These are phyloP conservation scores for Trichosanthes truncata DNA, from an alignment of 306 rosid genomes.

Conservation along the genomic window DNA sequence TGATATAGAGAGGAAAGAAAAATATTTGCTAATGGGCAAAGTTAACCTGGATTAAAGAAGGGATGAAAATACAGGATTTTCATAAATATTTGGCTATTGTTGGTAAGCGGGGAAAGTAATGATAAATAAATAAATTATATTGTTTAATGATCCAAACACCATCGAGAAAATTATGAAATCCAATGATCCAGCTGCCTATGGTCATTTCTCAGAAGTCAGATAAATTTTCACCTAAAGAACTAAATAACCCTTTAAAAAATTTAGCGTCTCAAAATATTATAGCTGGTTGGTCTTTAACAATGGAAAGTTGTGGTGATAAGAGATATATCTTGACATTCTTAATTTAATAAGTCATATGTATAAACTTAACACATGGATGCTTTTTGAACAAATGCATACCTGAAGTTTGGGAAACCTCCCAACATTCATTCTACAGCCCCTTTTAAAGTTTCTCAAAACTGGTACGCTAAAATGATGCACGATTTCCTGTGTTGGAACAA, in stretches of 20 bases:
- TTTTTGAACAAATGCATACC: constrained; percentile 17
- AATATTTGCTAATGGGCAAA: neutral
- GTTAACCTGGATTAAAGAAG: neutral
- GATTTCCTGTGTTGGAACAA: constrained; percentile 7
- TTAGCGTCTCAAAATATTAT: neutral
- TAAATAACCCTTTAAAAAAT: neutral
- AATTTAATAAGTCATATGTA: too few species aligned
- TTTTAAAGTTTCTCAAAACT: neutral
- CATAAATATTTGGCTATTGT: neutral
- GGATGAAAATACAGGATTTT: neutral
- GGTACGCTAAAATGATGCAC: constrained; percentile 11
- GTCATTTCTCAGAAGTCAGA: neutral
- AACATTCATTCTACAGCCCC: constrained; percentile 6
- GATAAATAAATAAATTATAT: neutral
- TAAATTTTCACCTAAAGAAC: neutral
- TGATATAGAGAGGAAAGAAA: neutral
- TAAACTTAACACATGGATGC: neutral
- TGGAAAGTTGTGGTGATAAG: neutral
- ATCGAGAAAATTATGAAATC: neutral
- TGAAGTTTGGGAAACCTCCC: constrained; percentile 9
- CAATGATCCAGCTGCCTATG: neutral
- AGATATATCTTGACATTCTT: neutral
- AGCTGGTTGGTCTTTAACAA: neutral
- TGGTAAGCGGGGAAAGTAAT: neutral
- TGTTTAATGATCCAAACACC: neutral